Base-by-base conservation (phyloP, 2,329 filamentous ascomycete genomes). In the Onygena corvina region DNA sequence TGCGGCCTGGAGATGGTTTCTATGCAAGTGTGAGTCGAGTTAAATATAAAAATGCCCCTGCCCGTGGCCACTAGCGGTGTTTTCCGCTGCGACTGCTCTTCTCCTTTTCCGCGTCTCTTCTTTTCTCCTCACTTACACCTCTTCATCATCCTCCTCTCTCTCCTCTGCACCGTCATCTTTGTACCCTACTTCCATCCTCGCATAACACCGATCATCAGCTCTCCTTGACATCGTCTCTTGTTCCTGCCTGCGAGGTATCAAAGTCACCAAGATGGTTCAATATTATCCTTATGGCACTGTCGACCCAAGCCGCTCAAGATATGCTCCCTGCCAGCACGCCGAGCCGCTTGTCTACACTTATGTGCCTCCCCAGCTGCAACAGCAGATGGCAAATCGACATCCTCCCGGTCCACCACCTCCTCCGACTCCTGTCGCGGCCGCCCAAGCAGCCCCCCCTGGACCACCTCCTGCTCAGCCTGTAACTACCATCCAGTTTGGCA, bases 221-320 rank as follows among this genome's bases (percentile, higher is more conserved):
- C 18, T 21, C 11, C 4, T 12, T 20, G 42, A 21, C n/a, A 12
- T 33, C 21, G n/a, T 27, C 8, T 21, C 18, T n/a, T 31, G n/a
- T 31, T 31, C n/a, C 8, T 31, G 30, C n/a, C 30, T 31, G 7
- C n/a, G 30, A 8, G 30, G n/a, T 7, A 31, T 7, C 27, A 12
- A 46, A 46, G 27, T 20, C 8, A 11, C 16, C 27, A 8, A 18
- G n/a, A 54, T 52, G 52, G 38, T 40, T 12, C 46, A 49, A 27
- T 55, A 46, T 18, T 55, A 53, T 50, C 52, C 53, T 34, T 55
- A 55, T 49, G 53, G 53, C 25, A 33, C 23, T 7, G 29, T 48
- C 4, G 49, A 55, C n/a, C 51, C 53, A 29, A 53, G 33, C 16
- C 33, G 34, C 25, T 20, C 18, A 18, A 46, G 40, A 35, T 46